These are phyloP conservation scores for Hygrophila difformis DNA, from an alignment of 257 asterid species.

Conservation along the genomic window DNA sequence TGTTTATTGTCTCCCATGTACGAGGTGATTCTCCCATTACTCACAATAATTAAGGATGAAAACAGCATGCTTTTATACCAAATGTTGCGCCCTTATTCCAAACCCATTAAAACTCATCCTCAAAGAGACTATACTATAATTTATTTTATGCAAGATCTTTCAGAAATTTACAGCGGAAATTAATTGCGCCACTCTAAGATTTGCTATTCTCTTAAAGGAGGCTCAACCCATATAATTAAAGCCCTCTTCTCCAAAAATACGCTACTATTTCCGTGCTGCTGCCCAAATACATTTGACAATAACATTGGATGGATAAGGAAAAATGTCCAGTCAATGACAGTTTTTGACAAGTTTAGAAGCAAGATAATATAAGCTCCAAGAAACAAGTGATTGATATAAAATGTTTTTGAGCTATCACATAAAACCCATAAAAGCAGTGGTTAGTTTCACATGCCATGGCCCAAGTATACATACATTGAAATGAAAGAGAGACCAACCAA, in stretches of 20 bases:
- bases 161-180: no score
- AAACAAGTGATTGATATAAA: background rate
- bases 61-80: constrained; percentile 1
- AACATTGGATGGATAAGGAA: background rate
- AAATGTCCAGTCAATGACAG: background rate
- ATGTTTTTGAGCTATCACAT: background rate
- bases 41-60: background rate
- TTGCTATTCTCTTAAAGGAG: no score
- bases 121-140: no score
- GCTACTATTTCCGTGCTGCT: background rate
- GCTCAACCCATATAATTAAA: no score
- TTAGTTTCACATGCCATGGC: no score
- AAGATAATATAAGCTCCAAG: background rate
- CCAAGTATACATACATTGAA: no score
- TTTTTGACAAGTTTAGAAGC: background rate
- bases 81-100: background rate
- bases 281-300: background rate
- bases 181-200: no score
- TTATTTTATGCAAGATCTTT: no score
- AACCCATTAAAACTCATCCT: background rate
- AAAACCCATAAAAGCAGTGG: no score
- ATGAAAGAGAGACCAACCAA: no score
- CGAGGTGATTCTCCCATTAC: background rate
- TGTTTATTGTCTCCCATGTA: no score
- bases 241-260: no score